A percentile compares a stretch with the other conserved stretches of the same genome.
These are phyloP conservation scores for Lagenidium sp. DNA, from an alignment of 352 stramenopile species.

Conservation along the genomic window DNA sequence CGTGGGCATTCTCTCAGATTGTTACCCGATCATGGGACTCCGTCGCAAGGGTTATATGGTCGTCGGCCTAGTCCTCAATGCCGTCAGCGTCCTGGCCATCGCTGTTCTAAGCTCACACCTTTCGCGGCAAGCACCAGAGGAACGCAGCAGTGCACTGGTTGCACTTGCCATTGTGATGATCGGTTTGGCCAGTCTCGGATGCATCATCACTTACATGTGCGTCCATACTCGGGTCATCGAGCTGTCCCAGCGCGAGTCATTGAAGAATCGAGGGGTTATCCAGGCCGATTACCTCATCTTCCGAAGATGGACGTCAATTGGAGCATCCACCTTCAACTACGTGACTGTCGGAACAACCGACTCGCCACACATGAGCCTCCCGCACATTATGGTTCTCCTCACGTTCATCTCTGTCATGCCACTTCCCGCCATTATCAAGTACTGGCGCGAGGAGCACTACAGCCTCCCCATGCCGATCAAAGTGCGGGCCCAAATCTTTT, in stretches of 20 bases:
- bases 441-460: constrained; percentile 61
- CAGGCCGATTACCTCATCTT: constrained; percentile 56
- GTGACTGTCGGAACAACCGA: constrained; percentile 25
- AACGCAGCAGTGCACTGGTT: constrained; percentile 22
- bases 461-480: constrained; percentile 49
- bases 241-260: constrained; percentile 47
- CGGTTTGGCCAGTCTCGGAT: constrained; percentile 38
- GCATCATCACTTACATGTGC: constrained; percentile 57
- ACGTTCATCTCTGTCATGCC: constrained; percentile 43
- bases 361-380: constrained; percentile 28
- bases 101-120: constrained; percentile 40
- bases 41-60: constrained; percentile 90
- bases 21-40: constrained; percentile 85
- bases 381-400: constrained; percentile 32
- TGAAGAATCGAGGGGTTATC: constrained; percentile 45
- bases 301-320: constrained; percentile 40
- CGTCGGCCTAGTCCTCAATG: constrained; percentile 62
- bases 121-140: constrained; percentile 14
- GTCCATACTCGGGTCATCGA: constrained; percentile 57
- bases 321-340: constrained; percentile 43
- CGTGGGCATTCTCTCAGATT: constrained; percentile 85
- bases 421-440: constrained; percentile 33
- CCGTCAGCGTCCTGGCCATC: constrained; percentile 43
- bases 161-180: constrained; percentile 31
- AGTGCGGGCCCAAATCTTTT: constrained; percentile 50